These are phyloP conservation scores for Trametes sanguinea DNA, from an alignment of 768 basidiomycete genomes.

Conservation along the genomic window DNA sequence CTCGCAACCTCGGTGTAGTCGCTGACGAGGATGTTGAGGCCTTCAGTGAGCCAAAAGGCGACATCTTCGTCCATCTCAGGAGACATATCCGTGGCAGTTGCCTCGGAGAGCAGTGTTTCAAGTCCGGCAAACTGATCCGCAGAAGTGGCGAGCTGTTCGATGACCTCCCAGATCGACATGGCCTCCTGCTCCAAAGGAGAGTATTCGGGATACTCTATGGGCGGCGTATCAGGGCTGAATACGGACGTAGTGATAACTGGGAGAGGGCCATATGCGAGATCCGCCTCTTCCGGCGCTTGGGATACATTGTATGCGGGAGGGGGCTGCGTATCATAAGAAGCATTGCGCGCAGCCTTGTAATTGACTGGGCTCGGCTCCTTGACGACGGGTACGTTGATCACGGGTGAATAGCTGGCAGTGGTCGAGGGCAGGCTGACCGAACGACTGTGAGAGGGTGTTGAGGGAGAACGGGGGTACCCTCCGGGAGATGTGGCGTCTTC, in stretches of 20 bases:
- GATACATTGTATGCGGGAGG: neutral
- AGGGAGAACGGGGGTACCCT: conserved; percentile 15
- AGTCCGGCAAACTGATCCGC: conserved; percentile 12
- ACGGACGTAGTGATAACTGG: conserved; percentile 13
- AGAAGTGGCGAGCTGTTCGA: conserved; percentile 19
- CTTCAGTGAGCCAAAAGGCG: conserved; percentile 21
- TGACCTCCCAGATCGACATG: conserved; percentile 18
- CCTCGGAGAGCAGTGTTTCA: conserved; percentile 5
- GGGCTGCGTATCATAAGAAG: conserved; percentile 4
- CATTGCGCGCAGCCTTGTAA: neutral
- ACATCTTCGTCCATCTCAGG: conserved; percentile 19
- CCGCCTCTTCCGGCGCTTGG: neutral
- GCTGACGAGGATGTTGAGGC: conserved; percentile 16
- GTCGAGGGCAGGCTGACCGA: conserved; percentile 16
- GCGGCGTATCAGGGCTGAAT: conserved; percentile 4
- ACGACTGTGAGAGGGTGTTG: conserved; percentile 14
- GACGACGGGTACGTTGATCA: conserved; percentile 11
- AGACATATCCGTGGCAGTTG: neutral
- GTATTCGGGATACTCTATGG: conserved; percentile 16
- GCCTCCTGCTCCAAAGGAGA: conserved; percentile 23
- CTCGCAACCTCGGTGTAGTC: conserved; percentile 18
- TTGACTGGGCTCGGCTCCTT: conserved; percentile 9
- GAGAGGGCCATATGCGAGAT: neutral
- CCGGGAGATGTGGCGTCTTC: conserved; percentile 19
- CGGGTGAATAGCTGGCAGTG: conserved; percentile 11